Percentiles rank a stretch among this genome's conserved stretches.
Evolutionary conservation across 2,329 filamentous ascomycete genomes (phyloP).

Genomic region (Aureobasidium lini): DNA sequence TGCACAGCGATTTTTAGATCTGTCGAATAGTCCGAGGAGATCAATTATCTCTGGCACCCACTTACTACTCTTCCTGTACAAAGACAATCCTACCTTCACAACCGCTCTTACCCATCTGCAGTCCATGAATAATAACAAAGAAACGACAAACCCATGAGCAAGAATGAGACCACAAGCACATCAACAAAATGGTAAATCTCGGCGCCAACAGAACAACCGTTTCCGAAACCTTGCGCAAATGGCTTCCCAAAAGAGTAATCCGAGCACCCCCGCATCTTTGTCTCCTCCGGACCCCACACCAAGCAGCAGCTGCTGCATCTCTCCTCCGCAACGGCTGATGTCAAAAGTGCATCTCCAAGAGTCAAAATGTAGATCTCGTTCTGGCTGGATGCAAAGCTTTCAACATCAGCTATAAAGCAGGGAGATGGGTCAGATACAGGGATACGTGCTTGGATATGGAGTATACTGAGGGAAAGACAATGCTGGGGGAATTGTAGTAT

Average conservation of each 20-base stretch:
- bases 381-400: background rate
- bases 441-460: no score
- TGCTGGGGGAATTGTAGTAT: background rate
- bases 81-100: no score
- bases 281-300: background rate
- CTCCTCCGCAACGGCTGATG: background rate
- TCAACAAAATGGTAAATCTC: background rate
- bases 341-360: background rate
- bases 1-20: no score
- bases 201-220: background rate
- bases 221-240: background rate
- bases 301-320: no score
- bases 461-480: no score
- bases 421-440: no score
- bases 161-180: background rate
- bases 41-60: no score
- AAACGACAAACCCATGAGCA: background rate
- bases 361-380: background rate
- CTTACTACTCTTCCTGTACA: no score
- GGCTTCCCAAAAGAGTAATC: background rate
- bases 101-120: no score
- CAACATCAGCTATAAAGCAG: no score
- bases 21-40: no score
- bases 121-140: no score
- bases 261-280: background rate